Evolutionary conservation across 2,329 filamentous ascomycete genomes (phyloP), one percentile per base, ranked within the genome.

Genomic region (Calonectria pauciramosa): DNA sequence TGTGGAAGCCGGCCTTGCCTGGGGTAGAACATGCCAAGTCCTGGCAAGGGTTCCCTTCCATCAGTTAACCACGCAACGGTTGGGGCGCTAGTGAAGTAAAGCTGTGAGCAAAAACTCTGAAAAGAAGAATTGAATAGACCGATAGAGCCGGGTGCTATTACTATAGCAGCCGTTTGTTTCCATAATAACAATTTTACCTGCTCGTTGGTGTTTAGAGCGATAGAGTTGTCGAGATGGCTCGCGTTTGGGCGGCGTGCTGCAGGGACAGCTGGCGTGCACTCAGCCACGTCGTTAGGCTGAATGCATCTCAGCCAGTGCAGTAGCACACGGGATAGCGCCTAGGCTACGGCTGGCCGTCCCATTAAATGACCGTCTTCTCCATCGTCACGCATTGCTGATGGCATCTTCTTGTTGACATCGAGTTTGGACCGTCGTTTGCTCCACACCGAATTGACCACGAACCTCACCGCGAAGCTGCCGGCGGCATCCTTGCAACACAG

Each of bases 31-130:
- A n/a, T 30, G 56, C 56, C 9, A 41, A 63, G 34, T 56, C 16
- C 56, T 2, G 23, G 26, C 56, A 63, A 63, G 56, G 56, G 56
- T 63, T 63, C 56, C 56, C 56, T 63, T 38, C 56, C 56, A 38
- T 60, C 34, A 28, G 56, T 60, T 60, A 23, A 60, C 54, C 54
- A 59, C 54, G 54, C 54, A 59, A 59, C 54, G 54, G 54, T 9
- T 38, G 54, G 54, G 54, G 54, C 54, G 54, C 34, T 44, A 38
- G 51, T 20, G 28, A 41, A 36, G 16, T 5, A 59, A 36, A 38
- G 32, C n/a, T 32, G 7, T 7, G 32, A 34, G 54, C 30, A 23
- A 59, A 56, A 59, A 59, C 54, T 59, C 14, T 23, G 28, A 16
- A 26, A 32, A 47, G n/a, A 54, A 30, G 4, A 59, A 59, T 23